Evolutionary conservation across 75 land plant genomes (phyloP), one percentile per base, ranked within the genome.

Genomic region (Cunninghamia lanceolata): DNA sequence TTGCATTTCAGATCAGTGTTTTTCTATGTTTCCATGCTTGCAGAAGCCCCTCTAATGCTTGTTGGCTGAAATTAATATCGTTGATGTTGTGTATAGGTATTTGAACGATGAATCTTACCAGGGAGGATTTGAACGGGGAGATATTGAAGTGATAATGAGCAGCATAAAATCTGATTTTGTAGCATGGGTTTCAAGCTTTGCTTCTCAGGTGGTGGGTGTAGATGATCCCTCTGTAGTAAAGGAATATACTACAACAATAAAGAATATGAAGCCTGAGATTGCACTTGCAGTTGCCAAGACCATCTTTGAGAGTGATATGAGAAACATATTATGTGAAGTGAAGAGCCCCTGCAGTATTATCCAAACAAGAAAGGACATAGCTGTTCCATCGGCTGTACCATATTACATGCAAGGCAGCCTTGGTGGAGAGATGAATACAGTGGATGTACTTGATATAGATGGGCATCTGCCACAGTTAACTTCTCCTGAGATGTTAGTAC

Each of bases 81-180:
- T 28, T 73, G 45, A 17, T 76, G 50, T 10, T 36, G 66, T 53
- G 1, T 40, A 16, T 73, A 95, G 98, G 88, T 96, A 95, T 54
- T 40, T 94, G 46, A 95, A 96, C 56, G 68, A 87, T 39, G 90
- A 88, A 32, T 88, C 86, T 30, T 96, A 95, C 71, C 88, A 91
- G 66, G 98, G 98, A 16, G 98, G 98, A 38, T 92, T 96, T 32
- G 91, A 95, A 45, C 78, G 17, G 7, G 73, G 81, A 45, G 91
- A 84, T 0, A 70, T 94, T 8, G 90, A 94, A 3, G 52, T 82
- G 2, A 42, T 95, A 14, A 21, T 95, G 32, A 63, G 88, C 39
- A 84, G 80, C 85, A 90, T 95, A 10, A 85, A 90, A 66, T 81
- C 91, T 56, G 84, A 95, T 83, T 95, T 84, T 87, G 15, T 79